phyloP scores from a whole-genome alignment of 2,329 filamentous ascomycete species.

The Alternaria solani region DNA sequence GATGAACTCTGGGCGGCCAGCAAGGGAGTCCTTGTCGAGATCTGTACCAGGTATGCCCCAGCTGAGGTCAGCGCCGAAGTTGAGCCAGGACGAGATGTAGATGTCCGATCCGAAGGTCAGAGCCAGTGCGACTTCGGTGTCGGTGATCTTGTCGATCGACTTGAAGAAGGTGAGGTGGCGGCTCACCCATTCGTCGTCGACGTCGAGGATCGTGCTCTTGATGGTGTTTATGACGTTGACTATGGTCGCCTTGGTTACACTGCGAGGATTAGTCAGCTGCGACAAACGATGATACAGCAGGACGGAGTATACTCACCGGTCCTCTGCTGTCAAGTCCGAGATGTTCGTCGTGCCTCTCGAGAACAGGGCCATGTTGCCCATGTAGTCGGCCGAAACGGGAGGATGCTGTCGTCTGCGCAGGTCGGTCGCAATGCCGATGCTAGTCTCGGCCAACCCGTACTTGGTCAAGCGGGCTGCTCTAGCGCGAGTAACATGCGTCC shows the following conservation, averaged over 20 bases:
- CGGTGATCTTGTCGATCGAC: conserved; percentile 37
- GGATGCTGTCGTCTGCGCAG: conserved; percentile 39
- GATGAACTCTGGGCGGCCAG: conserved; percentile 45
- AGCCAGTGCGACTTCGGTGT: conserved; percentile 41
- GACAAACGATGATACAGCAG: not conserved
- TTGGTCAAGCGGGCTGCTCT: conserved; percentile 31
- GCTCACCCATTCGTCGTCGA: conserved; percentile 44
- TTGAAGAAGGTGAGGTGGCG: conserved; percentile 44
- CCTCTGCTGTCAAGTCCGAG: conserved; percentile 34
- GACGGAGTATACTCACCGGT: conserved; percentile 36
- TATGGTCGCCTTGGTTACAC: conserved; percentile 44
- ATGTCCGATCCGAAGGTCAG: conserved; percentile 44
- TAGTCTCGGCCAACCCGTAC: conserved; percentile 33
- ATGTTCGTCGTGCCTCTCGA: conserved; percentile 39
- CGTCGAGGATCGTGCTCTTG: conserved; percentile 36
- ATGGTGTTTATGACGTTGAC: conserved; percentile 38
- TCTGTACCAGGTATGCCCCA: conserved; percentile 49
- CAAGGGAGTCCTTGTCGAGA: conserved; percentile 28
- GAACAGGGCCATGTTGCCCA: conserved; percentile 46
- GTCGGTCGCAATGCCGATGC: conserved; percentile 43
- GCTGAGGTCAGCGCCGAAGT: conserved; percentile 43
- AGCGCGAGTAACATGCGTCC: conserved; percentile 48
- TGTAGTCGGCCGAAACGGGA: conserved; percentile 34
- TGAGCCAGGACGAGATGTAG: conserved; percentile 48
- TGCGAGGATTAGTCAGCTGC: conserved; percentile 28